Percentiles rank a stretch among this genome's conserved stretches.
phyloP scores from a whole-genome alignment of 2,329 filamentous ascomycete species.

The Elsinoe australis region DNA sequence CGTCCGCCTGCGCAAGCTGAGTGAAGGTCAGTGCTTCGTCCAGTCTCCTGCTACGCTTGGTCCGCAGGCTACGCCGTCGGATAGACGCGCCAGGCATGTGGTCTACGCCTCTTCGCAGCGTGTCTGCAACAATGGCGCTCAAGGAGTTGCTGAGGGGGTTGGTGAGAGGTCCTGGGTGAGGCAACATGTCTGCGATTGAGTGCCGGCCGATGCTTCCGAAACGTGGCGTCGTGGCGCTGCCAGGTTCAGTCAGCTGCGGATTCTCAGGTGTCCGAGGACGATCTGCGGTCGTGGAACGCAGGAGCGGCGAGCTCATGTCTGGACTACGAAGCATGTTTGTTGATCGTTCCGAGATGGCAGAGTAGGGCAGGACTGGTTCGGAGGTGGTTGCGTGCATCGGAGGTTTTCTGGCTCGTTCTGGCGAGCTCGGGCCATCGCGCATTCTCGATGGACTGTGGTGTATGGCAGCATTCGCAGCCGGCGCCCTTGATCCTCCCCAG shows the following conservation, averaged over 20 bases:
- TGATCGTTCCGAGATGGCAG: slow-evolving; percentile 22
- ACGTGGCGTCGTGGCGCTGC: slow-evolving; percentile 7
- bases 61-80: slow-evolving; percentile 7
- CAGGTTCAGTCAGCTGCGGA: slow-evolving; percentile 23
- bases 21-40: slow-evolving; percentile 13
- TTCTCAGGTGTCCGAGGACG: slow-evolving; percentile 16
- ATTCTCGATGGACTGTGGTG: slow-evolving; percentile 25
- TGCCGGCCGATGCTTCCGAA: slow-evolving; percentile 37
- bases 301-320: slow-evolving; percentile 15
- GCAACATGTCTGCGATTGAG: slow-evolving; percentile 49
- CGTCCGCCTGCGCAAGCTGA: slow-evolving; percentile 1
- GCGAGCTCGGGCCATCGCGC: slow-evolving; percentile 19
- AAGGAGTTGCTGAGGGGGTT: slow-evolving; percentile 54
- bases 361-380: slow-evolving; percentile 26
- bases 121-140: slow-evolving; percentile 57
- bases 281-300: slow-evolving; percentile 24
- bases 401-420: slow-evolving; percentile 22
- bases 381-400: slow-evolving; percentile 33
- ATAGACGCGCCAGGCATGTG: slow-evolving; percentile 19
- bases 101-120: slow-evolving; percentile 50
- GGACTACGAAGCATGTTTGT: slow-evolving; percentile 19
- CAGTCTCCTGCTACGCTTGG: slow-evolving; percentile 9
- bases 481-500: slow-evolving; percentile 16
- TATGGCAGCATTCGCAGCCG: slow-evolving; percentile 27
- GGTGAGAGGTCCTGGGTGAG: slow-evolving; percentile 49